Conservation (phyloP, 1,284 basidiomycete species). For the Cutaneotrichosporon cavernicola region DNA sequence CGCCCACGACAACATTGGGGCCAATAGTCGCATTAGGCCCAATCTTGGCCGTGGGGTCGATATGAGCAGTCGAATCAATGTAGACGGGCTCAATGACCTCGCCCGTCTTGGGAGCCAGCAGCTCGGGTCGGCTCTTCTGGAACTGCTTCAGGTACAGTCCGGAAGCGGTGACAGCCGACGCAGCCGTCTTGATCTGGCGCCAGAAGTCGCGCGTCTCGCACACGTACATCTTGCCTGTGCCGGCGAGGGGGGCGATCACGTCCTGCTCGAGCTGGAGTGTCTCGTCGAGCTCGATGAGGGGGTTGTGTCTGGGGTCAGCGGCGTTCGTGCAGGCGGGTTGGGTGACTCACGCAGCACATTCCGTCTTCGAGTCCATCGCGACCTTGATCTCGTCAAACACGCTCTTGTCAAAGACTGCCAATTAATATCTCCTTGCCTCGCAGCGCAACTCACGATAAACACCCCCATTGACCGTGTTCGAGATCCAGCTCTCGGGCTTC, state of each 20-base stretch:
- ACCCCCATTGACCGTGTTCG: constrained; percentile 56
- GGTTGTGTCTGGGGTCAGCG: constrained; percentile 47
- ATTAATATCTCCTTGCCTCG: no score
- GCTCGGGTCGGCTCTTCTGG: constrained; percentile 39
- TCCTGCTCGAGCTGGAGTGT: constrained; percentile 58
- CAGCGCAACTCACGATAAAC: constrained; percentile 44
- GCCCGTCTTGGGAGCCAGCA: constrained; percentile 38
- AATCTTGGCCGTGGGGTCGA: constrained; percentile 55
- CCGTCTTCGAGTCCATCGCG: constrained; percentile 57
- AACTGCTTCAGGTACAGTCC: constrained; percentile 53
- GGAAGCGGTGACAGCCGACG: constrained; percentile 57
- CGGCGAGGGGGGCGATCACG: constrained; percentile 56
- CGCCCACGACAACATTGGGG: constrained; percentile 52
- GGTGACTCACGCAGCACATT: constrained; percentile 49
- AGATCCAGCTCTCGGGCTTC: constrained; percentile 58
- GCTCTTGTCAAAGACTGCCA: constrained; percentile 55
- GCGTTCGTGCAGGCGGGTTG: neutral
- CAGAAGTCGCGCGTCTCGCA: constrained; percentile 56
- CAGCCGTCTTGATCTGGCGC: constrained; percentile 59
- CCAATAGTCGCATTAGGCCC: constrained; percentile 56
- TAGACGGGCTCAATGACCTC: constrained; percentile 55
- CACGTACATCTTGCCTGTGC: constrained; percentile 56
- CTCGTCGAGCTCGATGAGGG: constrained; percentile 54
- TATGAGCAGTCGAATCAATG: constrained; percentile 54
- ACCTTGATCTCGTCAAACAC: constrained; percentile 58